Conservation (phyloP, 2,329 filamentous ascomycete species). For the Diaporthe velutina region DNA sequence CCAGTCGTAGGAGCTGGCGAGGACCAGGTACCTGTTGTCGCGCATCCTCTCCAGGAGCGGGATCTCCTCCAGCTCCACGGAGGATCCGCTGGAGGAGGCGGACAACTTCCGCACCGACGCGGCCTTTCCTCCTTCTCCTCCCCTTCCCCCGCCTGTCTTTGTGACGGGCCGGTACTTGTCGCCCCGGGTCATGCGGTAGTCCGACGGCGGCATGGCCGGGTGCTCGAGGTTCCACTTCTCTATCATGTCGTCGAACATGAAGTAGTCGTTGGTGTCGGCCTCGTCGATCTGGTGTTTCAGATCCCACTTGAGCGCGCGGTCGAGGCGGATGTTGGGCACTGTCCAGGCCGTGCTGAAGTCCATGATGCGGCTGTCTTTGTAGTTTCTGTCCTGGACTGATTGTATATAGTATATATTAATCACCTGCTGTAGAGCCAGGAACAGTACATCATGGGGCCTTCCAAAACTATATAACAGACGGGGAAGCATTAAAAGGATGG, state of each 20-base stretch:
- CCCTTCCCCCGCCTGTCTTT: background rate
- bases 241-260: constrained; percentile 8
- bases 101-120: background rate
- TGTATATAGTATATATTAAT: no score
- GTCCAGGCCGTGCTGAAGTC: constrained; percentile 7
- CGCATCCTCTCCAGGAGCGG: background rate
- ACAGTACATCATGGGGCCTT: no score
- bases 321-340: background rate
- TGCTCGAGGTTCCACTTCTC: background rate
- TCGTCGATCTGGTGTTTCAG: background rate
- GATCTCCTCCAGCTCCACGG: background rate
- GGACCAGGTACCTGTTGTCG: background rate
- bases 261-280: background rate
- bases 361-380: background rate
- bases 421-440: no score
- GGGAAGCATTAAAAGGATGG: no score
- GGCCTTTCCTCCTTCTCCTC: no score
- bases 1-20: background rate
- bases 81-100: background rate
- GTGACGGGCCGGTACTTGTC: background rate
- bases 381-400: background rate
- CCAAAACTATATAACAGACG: no score
- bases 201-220: background rate
- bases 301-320: background rate
- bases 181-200: background rate